Conservation (phyloP, 2,329 filamentous ascomycete genomes). For the Aspergillus aculeatus region DNA sequence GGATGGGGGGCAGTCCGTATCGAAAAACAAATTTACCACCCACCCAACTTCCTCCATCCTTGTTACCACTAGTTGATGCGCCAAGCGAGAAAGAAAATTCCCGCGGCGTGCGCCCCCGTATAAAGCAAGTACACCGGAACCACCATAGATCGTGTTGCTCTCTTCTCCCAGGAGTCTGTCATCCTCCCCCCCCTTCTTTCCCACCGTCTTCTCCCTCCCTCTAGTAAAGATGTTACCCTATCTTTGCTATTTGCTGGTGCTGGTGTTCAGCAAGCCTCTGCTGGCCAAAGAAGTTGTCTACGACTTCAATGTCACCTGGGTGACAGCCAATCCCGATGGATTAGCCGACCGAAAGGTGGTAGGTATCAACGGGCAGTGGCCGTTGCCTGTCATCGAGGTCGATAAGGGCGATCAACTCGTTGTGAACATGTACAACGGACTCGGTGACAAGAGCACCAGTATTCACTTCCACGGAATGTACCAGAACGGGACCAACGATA, state of each 20-base stretch:
- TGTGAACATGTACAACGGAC: constrained; percentile 67
- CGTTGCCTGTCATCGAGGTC: constrained; percentile 68
- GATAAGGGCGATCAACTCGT: constrained; percentile 72
- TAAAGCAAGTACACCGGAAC: not conserved
- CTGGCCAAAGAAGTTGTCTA: constrained; percentile 37
- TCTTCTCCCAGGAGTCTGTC: not conserved
- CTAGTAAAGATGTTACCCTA: not conserved
- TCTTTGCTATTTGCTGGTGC: not conserved
- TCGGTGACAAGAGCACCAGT: constrained; percentile 62
- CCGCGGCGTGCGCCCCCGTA: not conserved
- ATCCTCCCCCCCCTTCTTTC: not conserved
- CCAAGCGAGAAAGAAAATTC: not conserved
- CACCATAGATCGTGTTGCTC: not conserved
- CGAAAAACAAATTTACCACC: not conserved
- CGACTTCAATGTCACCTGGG: constrained; percentile 57
- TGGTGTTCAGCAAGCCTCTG: not conserved
- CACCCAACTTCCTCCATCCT: not conserved
- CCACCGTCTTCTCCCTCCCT: not conserved
- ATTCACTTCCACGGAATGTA: constrained; percentile 78
- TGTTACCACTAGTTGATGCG: not conserved
- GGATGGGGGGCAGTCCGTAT: not conserved
- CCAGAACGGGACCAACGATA: constrained; percentile 70
- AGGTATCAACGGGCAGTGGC: constrained; percentile 73
- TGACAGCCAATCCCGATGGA: constrained; percentile 57
- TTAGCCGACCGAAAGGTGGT: constrained; percentile 55